A percentile compares a stretch with the other conserved stretches of the same genome.
These are phyloP conservation scores for Phytophthora fragariae DNA, from an alignment of 352 stramenopile species.

Conservation along the genomic window DNA sequence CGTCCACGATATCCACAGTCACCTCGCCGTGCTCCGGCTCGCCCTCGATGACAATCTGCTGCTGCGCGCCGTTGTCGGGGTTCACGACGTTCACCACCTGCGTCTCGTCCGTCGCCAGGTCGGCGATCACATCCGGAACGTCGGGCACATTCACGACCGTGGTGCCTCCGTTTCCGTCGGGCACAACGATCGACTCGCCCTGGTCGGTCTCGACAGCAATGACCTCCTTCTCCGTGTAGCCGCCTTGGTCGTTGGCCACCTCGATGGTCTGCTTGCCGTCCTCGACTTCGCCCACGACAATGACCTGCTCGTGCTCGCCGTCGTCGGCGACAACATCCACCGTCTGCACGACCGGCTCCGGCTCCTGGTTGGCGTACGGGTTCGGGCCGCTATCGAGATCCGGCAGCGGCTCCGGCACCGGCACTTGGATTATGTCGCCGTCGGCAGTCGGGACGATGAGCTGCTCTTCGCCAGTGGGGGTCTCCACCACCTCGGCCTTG, in stretches of 20 bases:
- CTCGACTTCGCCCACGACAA: conserved; percentile 1
- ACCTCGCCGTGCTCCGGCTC: conserved; percentile 5
- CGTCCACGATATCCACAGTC: conserved; percentile 6
- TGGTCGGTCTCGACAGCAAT: neutral
- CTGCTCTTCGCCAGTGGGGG: neutral
- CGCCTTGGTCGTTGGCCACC: conserved; percentile 1
- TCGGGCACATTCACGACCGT: conserved; percentile 6
- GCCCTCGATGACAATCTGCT: conserved; percentile 10
- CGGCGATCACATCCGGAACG: conserved; percentile 21
- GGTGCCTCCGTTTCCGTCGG: neutral
- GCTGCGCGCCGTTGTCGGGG: neutral
- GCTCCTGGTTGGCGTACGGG: neutral
- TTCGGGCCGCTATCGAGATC: neutral
- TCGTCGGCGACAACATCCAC: neutral
- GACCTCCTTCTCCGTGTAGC: neutral
- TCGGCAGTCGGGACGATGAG: neutral
- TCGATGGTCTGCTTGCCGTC: conserved; percentile 10
- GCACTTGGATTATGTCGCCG: neutral
- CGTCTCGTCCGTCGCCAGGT: neutral
- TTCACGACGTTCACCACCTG: conserved; percentile 11
- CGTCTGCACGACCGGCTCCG: neutral
- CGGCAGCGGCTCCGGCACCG: neutral
- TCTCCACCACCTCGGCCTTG: neutral
- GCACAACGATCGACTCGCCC: neutral
- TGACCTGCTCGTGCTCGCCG: conserved; percentile 12